Evolutionary conservation across 2,329 filamentous ascomycete genomes (phyloP), one percentile per base, ranked within the genome.

Genomic region (Ramichloridium luteum): DNA sequence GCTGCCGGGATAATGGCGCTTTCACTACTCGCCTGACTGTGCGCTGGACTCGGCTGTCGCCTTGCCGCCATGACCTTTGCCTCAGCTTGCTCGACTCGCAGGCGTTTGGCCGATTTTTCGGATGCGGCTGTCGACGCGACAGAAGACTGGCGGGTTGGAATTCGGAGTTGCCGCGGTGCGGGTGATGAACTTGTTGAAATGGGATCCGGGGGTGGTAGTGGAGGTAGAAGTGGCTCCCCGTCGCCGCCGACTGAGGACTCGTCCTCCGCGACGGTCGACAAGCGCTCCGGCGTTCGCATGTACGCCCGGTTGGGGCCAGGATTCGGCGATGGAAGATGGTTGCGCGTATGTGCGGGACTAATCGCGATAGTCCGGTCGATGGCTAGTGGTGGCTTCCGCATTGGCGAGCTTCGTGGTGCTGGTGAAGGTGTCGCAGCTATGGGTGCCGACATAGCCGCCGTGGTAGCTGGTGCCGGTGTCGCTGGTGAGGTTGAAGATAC

Each of bases 71-170:
- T 29, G 6, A 26, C 36, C 18, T 47, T 34, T 30, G 49, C 43
- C 37, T 56, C 53, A 3, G 53, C 53, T 31, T 46, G 40, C 31
- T 56, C 51, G 3, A 54, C 39, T 6, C 41, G 38, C 12, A 44
- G 38, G 2, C 53, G 45, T 34, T 56, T 56, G 25, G 41, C 46
- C 12, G 52, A 50, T 41, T 56, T 56, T 15, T 54, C 48, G 4
- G 44, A 44, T 2, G 44, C 40, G 12, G 14, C 40, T 34, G 14
- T 37, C 11, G 23, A 43, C 27, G 43, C 43, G 18, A 34, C 37
- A 0, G 40, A 36, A 50, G 14, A 41, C 29, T 3, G 49, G 46
- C 5, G 44, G 40, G 5, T n/a, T n/a, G 34, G 35, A 5, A 40
- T 25, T 16, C 37, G 41, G 13, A 36, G 32, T 15, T 30, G 28